phyloP scores from a whole-genome alignment of 2,329 filamentous ascomycete species.

The Colletotrichum liaoningense region DNA sequence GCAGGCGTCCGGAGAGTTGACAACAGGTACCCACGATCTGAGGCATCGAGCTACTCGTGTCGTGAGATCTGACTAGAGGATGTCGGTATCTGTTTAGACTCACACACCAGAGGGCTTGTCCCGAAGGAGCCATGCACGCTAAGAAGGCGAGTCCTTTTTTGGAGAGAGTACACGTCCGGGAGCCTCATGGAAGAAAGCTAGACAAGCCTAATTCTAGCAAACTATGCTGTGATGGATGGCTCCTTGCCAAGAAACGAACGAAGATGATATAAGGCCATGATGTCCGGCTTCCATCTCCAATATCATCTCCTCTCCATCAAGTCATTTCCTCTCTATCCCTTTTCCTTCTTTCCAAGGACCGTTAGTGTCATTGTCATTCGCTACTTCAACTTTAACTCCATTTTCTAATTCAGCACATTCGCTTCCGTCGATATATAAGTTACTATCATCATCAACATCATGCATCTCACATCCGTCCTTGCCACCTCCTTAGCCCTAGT shows the following conservation, averaged over 20 bases:
- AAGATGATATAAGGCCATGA: conserved; percentile 21
- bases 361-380: conserved; percentile 7
- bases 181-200: not conserved
- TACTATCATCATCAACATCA: not conserved
- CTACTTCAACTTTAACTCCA: not conserved
- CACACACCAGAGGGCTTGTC: conserved; percentile 10
- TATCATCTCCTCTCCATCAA: not conserved
- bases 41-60: not conserved
- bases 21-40: not conserved
- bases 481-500: conserved; percentile 32
- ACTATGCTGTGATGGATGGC: not conserved
- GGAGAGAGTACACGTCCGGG: conserved; percentile 1
- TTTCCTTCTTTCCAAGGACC: conserved; percentile 1
- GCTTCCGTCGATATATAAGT: not conserved
- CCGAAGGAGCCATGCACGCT: conserved; percentile 28
- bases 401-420: not conserved
- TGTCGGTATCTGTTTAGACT: not conserved
- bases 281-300: not conserved
- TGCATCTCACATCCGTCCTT: conserved; percentile 35
- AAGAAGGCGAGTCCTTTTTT: not conserved
- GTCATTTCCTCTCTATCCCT: conserved; percentile 7
- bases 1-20: not conserved
- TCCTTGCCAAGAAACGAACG: not conserved
- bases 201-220: not conserved
- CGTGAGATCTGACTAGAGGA: conserved; percentile 4